Conservation (phyloP, 176 grass and related monocot species). For the Triticum monococcum region DNA sequence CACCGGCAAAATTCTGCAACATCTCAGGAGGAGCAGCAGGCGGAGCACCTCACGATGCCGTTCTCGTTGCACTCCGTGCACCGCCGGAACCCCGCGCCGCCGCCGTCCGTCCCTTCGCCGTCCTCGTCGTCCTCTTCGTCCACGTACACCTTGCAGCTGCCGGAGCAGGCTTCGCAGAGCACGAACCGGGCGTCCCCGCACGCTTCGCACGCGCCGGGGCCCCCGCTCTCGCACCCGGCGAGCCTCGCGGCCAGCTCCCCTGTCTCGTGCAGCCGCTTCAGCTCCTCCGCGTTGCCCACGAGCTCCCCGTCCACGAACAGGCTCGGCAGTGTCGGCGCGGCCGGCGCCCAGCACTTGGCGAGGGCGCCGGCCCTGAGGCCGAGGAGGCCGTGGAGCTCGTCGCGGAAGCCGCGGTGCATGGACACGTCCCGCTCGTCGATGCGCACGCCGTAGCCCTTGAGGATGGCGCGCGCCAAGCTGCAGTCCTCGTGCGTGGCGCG, state of each 20-base stretch:
- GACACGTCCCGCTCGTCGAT: slow-evolving; percentile 96
- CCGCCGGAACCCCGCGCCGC: slow-evolving; percentile 51
- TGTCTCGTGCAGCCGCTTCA: slow-evolving; percentile 82
- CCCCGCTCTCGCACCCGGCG: slow-evolving; percentile 41
- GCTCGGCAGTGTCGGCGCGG: slow-evolving; percentile 40
- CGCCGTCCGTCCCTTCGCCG: background rate
- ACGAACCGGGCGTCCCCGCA: slow-evolving; percentile 88
- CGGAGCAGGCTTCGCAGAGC: slow-evolving; percentile 80
- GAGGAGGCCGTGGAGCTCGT: slow-evolving; percentile 57
- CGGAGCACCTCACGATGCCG: slow-evolving; percentile 81
- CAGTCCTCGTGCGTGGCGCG: slow-evolving; percentile 84
- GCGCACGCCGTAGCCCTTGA: slow-evolving; percentile 66
- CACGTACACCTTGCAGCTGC: slow-evolving; percentile 85
- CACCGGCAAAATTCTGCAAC: background rate
- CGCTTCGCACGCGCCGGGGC: slow-evolving; percentile 45
- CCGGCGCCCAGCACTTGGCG: slow-evolving; percentile 33
- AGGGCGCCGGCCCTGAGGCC: background rate
- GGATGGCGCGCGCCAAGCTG: slow-evolving; percentile 58
- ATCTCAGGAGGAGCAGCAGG: slow-evolving; percentile 46
- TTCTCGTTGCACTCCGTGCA: slow-evolving; percentile 93
- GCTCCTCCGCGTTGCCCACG: slow-evolving; percentile 67
- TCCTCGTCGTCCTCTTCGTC: slow-evolving; percentile 18
- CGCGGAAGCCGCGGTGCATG: slow-evolving; percentile 80
- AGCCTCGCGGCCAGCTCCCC: slow-evolving; percentile 60
- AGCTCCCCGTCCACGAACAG: slow-evolving; percentile 67